phyloP scores from a whole-genome alignment of 768 basidiomycete species.

The Phylloporus arenicola region DNA sequence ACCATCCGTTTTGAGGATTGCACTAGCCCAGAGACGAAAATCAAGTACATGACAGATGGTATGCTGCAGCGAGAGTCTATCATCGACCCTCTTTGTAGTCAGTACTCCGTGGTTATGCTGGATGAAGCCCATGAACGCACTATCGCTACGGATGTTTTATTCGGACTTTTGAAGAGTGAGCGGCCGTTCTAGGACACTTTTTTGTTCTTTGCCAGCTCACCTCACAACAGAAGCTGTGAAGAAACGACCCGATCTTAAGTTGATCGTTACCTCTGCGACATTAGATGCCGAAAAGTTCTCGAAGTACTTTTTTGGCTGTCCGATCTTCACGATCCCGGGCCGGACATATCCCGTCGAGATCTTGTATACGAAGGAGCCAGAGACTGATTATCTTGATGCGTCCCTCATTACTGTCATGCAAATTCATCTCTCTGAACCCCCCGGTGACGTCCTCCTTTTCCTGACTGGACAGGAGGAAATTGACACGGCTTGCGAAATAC shows the following conservation, averaged over 20 bases:
- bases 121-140: conserved; percentile 99
- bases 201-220: conserved; percentile 10
- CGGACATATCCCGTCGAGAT: conserved; percentile 98
- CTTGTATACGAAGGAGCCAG: conserved; percentile 98
- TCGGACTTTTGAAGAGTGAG: conserved; percentile 78
- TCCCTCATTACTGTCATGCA: conserved; percentile 99
- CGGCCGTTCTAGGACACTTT: not conserved
- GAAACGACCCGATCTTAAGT: conserved; percentile 89
- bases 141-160: conserved; percentile 96
- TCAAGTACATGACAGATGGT: conserved; percentile 99
- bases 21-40: conserved; percentile 95
- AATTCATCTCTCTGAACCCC: conserved; percentile 96
- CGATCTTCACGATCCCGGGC: conserved; percentile 99
- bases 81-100: conserved; percentile 89
- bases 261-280: conserved; percentile 98
- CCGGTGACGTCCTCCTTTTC: conserved; percentile 94
- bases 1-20: conserved; percentile 99
- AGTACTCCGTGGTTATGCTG: conserved; percentile 95
- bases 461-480: conserved; percentile 99
- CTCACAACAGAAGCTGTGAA: conserved; percentile 77
- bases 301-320: conserved; percentile 97
- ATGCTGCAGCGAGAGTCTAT: conserved; percentile 97
- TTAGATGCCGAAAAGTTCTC: conserved; percentile 99
- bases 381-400: conserved; percentile 94
- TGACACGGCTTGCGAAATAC: conserved; percentile 93